Percentiles rank a stretch among this genome's conserved stretches.
Evolutionary conservation across 2,329 filamentous ascomycete genomes (phyloP).

Genomic region (Xylaria sp.): DNA sequence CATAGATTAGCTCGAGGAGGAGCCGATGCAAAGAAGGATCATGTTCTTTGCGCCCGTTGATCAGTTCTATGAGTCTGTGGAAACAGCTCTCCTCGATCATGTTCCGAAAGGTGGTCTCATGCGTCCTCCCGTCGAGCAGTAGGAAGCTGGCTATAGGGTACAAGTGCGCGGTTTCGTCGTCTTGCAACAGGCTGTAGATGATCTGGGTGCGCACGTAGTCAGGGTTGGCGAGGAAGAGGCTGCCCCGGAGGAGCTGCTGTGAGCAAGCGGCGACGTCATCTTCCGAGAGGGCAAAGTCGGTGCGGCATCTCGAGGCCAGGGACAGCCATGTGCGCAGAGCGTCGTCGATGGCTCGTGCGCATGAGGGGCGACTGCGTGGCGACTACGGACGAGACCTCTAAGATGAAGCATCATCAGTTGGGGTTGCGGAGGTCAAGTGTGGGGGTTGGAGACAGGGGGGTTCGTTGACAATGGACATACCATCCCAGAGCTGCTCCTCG

Average conservation of each 20-base stretch:
- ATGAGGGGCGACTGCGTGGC: conserved; percentile 48
- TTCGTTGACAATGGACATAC: conserved; percentile 55
- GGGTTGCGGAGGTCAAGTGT: not conserved
- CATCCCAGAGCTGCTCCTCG: conserved; percentile 88
- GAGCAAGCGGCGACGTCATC: conserved; percentile 82
- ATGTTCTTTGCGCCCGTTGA: conserved; percentile 68
- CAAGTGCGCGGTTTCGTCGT: conserved; percentile 81
- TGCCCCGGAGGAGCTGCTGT: conserved; percentile 76
- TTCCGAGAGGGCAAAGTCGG: conserved; percentile 75
- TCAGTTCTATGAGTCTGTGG: conserved; percentile 79
- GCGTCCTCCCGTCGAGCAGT: conserved; percentile 80
- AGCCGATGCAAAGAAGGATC: conserved; percentile 78
- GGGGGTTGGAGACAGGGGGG: conserved; percentile 17
- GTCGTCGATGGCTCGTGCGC: conserved; percentile 75
- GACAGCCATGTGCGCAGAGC: conserved; percentile 82
- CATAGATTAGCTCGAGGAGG: conserved; percentile 88
- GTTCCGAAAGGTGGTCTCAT: conserved; percentile 80
- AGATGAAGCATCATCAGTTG: conserved; percentile 1
- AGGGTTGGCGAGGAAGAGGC: conserved; percentile 74
- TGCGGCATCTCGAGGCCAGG: conserved; percentile 77
- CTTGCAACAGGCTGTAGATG: conserved; percentile 86
- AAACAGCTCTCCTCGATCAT: conserved; percentile 91
- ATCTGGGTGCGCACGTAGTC: conserved; percentile 93
- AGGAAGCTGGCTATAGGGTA: conserved; percentile 84
- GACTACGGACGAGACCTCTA: conserved; percentile 57